Conservation (phyloP, 2,329 filamentous ascomycete species). For the Fonsecaea pugnacius region DNA sequence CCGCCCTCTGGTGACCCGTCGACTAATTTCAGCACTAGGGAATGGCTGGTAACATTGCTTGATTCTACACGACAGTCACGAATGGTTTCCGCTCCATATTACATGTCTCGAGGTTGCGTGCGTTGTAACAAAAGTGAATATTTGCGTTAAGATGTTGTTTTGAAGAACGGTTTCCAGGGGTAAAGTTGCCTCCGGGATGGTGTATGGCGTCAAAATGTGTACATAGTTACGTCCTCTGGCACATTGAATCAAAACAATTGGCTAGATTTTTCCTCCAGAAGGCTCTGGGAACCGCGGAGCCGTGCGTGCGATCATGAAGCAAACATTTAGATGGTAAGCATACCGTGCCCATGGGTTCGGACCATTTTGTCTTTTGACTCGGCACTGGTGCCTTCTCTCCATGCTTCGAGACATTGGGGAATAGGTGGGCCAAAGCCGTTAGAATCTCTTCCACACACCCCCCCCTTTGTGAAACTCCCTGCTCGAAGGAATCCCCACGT, state of each 20-base stretch:
- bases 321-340: neutral
- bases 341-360: neutral
- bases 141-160: neutral
- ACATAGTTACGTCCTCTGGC: neutral
- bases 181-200: neutral
- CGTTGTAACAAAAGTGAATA: conserved; percentile 3
- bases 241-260: neutral
- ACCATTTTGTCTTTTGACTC: neutral
- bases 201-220: neutral
- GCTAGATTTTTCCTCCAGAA: neutral
- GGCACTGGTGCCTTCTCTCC: neutral
- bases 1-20: neutral
- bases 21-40: conserved; percentile 25
- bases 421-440: neutral
- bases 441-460: neutral
- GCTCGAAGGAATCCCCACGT: neutral
- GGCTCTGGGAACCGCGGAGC: neutral
- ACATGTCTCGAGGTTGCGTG: neutral
- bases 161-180: neutral
- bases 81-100: conserved; percentile 6
- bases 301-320: neutral
- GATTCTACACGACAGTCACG: conserved; percentile 9
- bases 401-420: neutral
- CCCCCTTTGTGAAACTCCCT: neutral
- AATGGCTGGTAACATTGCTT: conserved; percentile 38